Percentiles rank a stretch among this genome's conserved stretches.
These are phyloP conservation scores for Plasmodium vivax DNA, from an alignment of 169 alveolate species.

Conservation along the genomic window DNA sequence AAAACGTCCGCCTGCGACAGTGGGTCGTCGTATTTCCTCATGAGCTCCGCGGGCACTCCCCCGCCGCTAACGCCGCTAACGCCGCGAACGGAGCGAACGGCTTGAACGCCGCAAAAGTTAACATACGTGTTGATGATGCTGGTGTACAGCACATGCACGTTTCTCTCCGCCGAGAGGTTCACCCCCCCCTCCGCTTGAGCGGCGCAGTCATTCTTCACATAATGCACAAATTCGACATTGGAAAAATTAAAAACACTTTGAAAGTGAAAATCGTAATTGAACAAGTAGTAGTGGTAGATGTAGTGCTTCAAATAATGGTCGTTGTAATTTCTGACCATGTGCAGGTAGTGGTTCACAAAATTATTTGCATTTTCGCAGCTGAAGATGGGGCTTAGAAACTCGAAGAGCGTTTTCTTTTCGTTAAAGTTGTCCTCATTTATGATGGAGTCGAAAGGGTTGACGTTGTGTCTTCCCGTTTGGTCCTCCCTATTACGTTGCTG, in stretches of 20 bases:
- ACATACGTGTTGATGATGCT: slow-evolving; percentile 51
- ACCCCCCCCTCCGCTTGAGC: neutral
- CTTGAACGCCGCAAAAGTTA: slow-evolving; percentile 9
- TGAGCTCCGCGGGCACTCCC: neutral
- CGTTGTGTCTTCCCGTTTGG: neutral
- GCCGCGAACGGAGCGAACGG: neutral
- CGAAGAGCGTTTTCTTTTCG: slow-evolving; percentile 45
- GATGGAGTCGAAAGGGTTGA: neutral
- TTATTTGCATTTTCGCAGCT: slow-evolving; percentile 42
- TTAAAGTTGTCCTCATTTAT: slow-evolving; percentile 37
- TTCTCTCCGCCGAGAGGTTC: neutral
- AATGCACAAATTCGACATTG: slow-evolving; percentile 54
- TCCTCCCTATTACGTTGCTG: neutral
- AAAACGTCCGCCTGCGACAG: neutral
- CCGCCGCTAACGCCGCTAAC: neutral
- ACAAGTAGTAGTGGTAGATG: slow-evolving; percentile 53
- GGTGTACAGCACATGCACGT: slow-evolving; percentile 26
- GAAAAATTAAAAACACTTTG: slow-evolving; percentile 54
- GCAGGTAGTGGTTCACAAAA: slow-evolving; percentile 43
- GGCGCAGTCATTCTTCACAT: slow-evolving; percentile 11
- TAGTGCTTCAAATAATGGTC: slow-evolving; percentile 60
- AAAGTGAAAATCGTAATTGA: slow-evolving; percentile 60
- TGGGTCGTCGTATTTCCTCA: neutral
- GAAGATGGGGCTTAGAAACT: slow-evolving; percentile 45
- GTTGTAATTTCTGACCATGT: slow-evolving; percentile 44